Evolutionary conservation across 768 basidiomycete genomes (phyloP), one percentile per base, ranked within the genome.

Genomic region (Mycena floridula): DNA sequence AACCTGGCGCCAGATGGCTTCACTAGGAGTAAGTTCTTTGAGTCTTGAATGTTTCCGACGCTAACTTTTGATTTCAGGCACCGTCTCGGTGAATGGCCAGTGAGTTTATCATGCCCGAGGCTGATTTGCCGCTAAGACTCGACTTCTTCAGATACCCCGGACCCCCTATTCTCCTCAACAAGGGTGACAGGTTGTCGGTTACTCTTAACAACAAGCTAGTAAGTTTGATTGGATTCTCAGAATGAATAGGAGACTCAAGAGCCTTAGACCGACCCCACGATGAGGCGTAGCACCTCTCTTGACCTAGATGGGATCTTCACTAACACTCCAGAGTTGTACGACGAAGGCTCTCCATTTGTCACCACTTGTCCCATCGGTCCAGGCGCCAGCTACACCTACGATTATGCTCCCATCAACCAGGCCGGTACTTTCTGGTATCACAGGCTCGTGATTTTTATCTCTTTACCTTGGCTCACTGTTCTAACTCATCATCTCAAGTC

Each of bases 1-100:
- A 45, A 62, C 12, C 60, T 75, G 39, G 59, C 68, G 7, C 74
- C 74, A 2, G 72, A 75, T 54, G 73, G 72, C 28, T 70, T 63
- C 45, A 28, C 30, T 18, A 51, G 60, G 42, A 59, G 60, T 52
- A 59, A 49, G 57, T 44, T 25, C 18, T 28, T 4, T 25, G 36
- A 13, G 9, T 26, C 21, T 7, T 25, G 18, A 16, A 48, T 23
- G 47, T 45, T 37, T 18, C 25, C 20, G 15, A 35, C 21, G 8
- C 12, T 13, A 20, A 20, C 16, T 76, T 41, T 43, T 44, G 18
- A 60, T 79, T 35, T 72, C 67, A 15, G 69, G 78, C 16, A 59
- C 66, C 28, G 73, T 78, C 45, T 39, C 52, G 25, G 60, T 78
- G 28, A 60, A 58, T 25, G 58, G 74, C n/a, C 1, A 3, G 12